Evolutionary conservation across 495 filamentous ascomycete genomes (phyloP), one percentile per base, ranked within the genome.

Genomic region (Hypoxylon lienhwacheense): DNA sequence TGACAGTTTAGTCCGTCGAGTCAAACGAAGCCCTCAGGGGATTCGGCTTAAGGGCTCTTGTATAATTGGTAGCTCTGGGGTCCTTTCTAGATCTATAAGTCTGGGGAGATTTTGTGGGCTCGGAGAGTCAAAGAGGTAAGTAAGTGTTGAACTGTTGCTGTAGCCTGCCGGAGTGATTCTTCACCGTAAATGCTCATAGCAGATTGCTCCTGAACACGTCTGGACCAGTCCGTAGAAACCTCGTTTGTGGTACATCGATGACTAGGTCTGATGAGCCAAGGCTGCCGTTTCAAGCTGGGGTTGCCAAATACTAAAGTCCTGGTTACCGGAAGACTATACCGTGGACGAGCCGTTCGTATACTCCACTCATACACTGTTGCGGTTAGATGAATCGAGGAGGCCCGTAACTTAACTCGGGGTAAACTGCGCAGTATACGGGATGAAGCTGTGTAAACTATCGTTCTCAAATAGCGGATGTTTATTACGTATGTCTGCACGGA

Each of bases 231-330:
- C 24, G 14, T 24, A 43, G 52, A 26, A 36, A 16, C n/a, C n/a
- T n/a, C n/a, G n/a, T n/a, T n/a, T n/a, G 58, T 33, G 52, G 51
- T 49, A 55, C 47, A 37, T 19, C 21, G 37, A 45, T 56, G 47
- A 61, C 58, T 55, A 47, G 52, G 19, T n/a, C 44, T 33, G 6
- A 35, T 16, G 19, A 19, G 34, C 10, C 20, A 1, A 36, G 24
- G 14, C 7, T 24, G 34, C n/a, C 40, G 35, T 24, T 49, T 31
- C 17, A 25, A 34, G 43, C 48, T 32, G 46, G 28, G 25, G 8
- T 53, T n/a, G 31, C 43, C 3, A 34, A 26, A 33, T 34, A 16
- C 24, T 17, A 35, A 25, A 17, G 28, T 44, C 25, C 28, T 29
- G 46, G 35, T 42, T 53, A 5, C 28, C 25, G 42, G 19, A 34